Percentiles rank a stretch among this genome's conserved stretches.
Conservation (phyloP, 2,329 filamentous ascomycete species). For the Cladosporium sp. region DNA sequence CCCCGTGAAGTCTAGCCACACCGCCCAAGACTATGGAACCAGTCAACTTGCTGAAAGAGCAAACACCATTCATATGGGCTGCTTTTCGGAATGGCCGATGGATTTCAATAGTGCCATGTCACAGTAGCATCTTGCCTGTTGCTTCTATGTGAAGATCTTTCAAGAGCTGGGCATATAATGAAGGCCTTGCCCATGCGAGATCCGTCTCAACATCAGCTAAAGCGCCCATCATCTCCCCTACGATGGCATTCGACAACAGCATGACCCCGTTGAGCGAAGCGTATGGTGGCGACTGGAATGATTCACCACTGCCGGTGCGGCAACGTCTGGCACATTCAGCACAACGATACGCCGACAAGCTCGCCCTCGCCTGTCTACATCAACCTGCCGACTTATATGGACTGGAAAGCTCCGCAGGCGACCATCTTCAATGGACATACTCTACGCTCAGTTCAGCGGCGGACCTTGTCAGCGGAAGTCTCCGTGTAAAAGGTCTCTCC, state of each 20-base stretch:
- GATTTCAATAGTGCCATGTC: no score
- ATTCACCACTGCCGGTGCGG: background rate
- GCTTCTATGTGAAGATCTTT: no score
- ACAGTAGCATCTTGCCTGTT: no score
- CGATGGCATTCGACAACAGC: background rate
- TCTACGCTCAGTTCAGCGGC: background rate
- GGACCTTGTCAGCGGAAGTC: background rate
- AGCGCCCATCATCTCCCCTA: background rate
- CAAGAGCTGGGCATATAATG: no score
- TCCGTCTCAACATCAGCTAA: no score
- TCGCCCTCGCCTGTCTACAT: background rate
- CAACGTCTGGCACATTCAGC: background rate
- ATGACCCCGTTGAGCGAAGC: background rate
- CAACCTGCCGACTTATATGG: background rate
- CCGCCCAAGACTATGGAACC: no score
- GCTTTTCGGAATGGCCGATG: no score
- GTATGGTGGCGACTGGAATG: background rate
- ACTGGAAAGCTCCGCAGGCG: background rate
- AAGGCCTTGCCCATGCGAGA: no score
- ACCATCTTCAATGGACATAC: constrained; percentile 3
- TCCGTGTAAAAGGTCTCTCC: background rate
- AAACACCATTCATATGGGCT: no score
- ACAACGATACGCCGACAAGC: background rate
- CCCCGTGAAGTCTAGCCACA: no score
- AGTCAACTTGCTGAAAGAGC: no score